Evolutionary conservation across 345 rosid species (phyloP), one percentile per base, ranked within the genome.

Genomic region (Cochlearia excelsa): DNA sequence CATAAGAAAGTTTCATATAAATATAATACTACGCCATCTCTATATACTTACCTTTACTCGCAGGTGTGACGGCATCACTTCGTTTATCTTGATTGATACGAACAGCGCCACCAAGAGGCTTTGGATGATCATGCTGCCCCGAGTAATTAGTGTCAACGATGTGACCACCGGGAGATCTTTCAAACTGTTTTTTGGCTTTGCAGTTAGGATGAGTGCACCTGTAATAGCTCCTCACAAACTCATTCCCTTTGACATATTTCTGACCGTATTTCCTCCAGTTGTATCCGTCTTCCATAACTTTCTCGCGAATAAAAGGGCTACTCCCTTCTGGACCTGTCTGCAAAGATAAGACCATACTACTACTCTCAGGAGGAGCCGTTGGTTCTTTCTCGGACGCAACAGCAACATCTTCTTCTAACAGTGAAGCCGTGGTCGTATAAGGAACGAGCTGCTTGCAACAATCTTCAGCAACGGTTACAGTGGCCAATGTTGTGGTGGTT

Each of bases 211-310:
- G 79, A 0, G 99, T 86, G 55, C 99, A 93, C 71, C 74, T 81
- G 78, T 90, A 92, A 73, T 88, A 92, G 77, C 98, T 92, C 55
- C 98, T 77, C 1, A 92, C 67, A 68, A 84, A 88, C 76, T 86
- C 98, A 77, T 88, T 92, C 28, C 91, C 97, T 65, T 80, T 83
- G 46, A 92, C 98, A 75, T 84, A 69, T 62, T 92, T 92, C 83
- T 92, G 97, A 9, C 98, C 98, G 10, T 92, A 92, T 66, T 92
- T 92, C 41, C 95, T 74, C 97, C 98, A 92, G 69, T 83, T 83
- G 75, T 77, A 93, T 55, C 95, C 99, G 54, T 88, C 97, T 70
- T 80, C 91, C 46, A 74, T 76, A 34, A 69, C 86, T 70, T 88
- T 92, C 78, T 92, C 99, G 3, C 86, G 87, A 5, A 72, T 74